Evolutionary conservation across 371 early-diverging fungal genomes (phyloP), one percentile per base, ranked within the genome.

Genomic region (Mucor circinelloides): DNA sequence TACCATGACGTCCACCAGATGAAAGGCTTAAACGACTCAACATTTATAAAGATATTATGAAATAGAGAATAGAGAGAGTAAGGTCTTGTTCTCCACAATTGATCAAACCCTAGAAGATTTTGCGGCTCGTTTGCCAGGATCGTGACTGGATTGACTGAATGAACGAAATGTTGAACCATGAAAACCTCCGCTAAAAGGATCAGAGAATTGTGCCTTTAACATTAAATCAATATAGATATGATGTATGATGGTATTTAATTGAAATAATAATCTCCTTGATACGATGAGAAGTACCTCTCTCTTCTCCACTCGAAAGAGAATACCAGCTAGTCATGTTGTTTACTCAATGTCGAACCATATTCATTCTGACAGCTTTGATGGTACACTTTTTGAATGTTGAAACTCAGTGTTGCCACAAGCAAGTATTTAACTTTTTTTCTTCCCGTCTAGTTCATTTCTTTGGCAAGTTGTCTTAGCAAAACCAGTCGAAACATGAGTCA

Each of bases 11-110:
- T 30, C 64, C 63, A 31, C 36, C 17, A 46, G 23, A 44, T 48
- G 38, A 54, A 31, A 66, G 66, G 42, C 40, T 40, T 48, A 68
- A 56, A n/a, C 73, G 73, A 58, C 60, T 63, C 38, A 73, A 73
- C 73, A 73, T 73, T 25, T 10, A 13, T 36, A 13, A 13, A 52
- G 17, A n/a, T 44, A 9, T 10, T 30, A 30, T 21, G 12, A 13
- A 23, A 25, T 23, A 50, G 25, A 12, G 25, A 25, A 36, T 7
- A 13, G 13, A 25, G 10, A 44, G 19, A 19, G 19, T 19, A n/a
- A 19, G 12, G 44, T 19, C 44, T n/a, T 44, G 36, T 44, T 44
- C 44, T 44, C 44, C 44, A 44, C 50, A 50, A 8, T 31, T 55
- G 31, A 31, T 7, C 55, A 30, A 55, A 55, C 30, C 55, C 55